These are phyloP conservation scores for Solanum lycopersicoides DNA, from an alignment of 257 asterid species.

Conservation along the genomic window DNA sequence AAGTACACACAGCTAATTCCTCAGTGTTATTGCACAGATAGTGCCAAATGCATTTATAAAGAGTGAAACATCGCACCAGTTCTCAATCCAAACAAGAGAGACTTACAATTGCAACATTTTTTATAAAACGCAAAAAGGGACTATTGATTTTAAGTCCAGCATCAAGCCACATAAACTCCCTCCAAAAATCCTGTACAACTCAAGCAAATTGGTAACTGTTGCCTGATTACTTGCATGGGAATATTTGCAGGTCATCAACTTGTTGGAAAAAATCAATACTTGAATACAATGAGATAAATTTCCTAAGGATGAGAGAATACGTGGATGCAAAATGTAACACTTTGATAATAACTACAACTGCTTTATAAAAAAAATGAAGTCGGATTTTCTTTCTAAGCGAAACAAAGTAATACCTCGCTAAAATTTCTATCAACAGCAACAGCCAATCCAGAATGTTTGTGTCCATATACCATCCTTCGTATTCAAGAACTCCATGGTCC, in stretches of 20 bases:
- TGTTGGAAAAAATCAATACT: not conserved
- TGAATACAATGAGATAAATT: not conserved
- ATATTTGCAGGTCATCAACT: not conserved
- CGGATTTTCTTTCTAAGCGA: not conserved
- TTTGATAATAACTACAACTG: not conserved
- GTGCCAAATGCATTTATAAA: not conserved
- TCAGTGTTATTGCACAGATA: not conserved
- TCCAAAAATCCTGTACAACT: not conserved
- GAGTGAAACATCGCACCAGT: not conserved
- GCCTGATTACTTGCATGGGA: not conserved
- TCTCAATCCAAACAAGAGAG: not conserved
- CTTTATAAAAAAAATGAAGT: not conserved
- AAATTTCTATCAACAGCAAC: conserved; percentile 2
- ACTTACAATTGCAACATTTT: not conserved
- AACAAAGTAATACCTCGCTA: conserved; percentile 27
- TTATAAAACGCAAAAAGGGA: not conserved
- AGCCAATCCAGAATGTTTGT: conserved; percentile 10
- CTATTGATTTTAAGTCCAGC: not conserved
- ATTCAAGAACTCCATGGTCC: not conserved
- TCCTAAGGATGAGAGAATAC: not conserved
- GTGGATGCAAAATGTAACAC: not conserved
- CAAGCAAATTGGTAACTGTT: not conserved
- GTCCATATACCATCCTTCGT: conserved; percentile 1
- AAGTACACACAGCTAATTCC: not conserved
- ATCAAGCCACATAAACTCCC: not conserved